phyloP scores from a whole-genome alignment of 371 early-diverging fungal genomes.

The Capillidium rhysosporum region DNA sequence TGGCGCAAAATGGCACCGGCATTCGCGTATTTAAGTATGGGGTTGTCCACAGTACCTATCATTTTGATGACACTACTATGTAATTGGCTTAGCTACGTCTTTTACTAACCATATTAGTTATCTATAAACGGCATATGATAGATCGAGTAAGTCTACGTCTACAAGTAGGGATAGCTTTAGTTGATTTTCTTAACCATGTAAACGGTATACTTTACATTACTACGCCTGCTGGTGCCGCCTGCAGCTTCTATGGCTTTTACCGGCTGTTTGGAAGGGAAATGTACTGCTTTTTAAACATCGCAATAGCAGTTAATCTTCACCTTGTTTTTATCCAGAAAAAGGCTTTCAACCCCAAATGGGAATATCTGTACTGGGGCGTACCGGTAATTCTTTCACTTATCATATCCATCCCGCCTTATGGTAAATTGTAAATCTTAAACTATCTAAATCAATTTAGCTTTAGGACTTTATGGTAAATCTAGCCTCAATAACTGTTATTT shows the following conservation, averaged over 20 bases:
- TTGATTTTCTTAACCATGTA: not conserved
- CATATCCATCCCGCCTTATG: not conserved
- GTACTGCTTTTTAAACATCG: slow-evolving; percentile 1
- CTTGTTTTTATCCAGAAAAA: not conserved
- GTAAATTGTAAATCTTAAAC: not conserved
- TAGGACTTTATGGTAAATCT: not conserved
- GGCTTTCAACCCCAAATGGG: not conserved
- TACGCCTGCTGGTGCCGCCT: not conserved
- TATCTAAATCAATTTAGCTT: not conserved
- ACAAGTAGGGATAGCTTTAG: not conserved
- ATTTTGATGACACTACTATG: too few species aligned
- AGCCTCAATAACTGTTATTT: not conserved
- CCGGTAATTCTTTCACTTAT: not conserved
- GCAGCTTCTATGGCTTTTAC: not conserved
- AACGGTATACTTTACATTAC: not conserved
- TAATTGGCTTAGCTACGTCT: not conserved
- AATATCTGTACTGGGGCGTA: not conserved
- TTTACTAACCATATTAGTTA: not conserved
- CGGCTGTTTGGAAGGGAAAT: not conserved
- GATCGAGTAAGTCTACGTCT: not conserved
- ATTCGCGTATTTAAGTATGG: too few species aligned
- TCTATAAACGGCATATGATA: not conserved
- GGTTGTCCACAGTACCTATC: too few species aligned
- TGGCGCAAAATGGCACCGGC: too few species aligned
- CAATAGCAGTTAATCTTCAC: slow-evolving; percentile 3